Evolutionary conservation across 2,329 filamentous ascomycete genomes (phyloP).

Genomic region (Claviceps monticola): DNA sequence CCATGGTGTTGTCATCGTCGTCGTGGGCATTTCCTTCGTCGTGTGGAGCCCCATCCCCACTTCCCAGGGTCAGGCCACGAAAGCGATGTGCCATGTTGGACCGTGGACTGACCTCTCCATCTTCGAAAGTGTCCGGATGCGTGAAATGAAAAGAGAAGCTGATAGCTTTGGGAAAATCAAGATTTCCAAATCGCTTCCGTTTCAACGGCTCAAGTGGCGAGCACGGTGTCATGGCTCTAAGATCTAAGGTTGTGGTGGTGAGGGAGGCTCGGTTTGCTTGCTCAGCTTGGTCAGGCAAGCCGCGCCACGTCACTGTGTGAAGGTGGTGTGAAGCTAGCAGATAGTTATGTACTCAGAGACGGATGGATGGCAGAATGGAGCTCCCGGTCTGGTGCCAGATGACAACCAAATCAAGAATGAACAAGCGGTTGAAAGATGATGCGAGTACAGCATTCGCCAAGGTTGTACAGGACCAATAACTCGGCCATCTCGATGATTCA

Average conservation of each 20-base stretch:
- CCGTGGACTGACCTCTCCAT: slow-evolving; percentile 38
- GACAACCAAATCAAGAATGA: neutral
- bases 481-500: neutral
- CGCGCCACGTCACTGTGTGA: neutral
- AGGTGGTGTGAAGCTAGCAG: neutral
- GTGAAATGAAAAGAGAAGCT: slow-evolving; percentile 33
- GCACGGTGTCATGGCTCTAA: slow-evolving; percentile 8
- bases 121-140: slow-evolving; percentile 20
- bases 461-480: neutral
- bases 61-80: slow-evolving; percentile 32
- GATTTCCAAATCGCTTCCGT: slow-evolving; percentile 29
- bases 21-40: slow-evolving; percentile 8
- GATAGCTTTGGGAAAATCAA: slow-evolving; percentile 17
- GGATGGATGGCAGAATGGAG: too few species aligned
- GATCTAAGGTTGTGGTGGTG: neutral
- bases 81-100: slow-evolving; percentile 39
- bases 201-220: slow-evolving; percentile 25
- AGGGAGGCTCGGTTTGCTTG: neutral
- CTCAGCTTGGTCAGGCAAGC: neutral
- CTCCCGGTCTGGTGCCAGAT: too few species aligned
- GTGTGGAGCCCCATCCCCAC: slow-evolving; percentile 30
- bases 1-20: slow-evolving; percentile 12
- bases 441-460: neutral
- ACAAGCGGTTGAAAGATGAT: neutral
- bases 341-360: too few species aligned